These are phyloP conservation scores for Przewalskia tangutica DNA, from an alignment of 257 asterid genomes.

Conservation along the genomic window DNA sequence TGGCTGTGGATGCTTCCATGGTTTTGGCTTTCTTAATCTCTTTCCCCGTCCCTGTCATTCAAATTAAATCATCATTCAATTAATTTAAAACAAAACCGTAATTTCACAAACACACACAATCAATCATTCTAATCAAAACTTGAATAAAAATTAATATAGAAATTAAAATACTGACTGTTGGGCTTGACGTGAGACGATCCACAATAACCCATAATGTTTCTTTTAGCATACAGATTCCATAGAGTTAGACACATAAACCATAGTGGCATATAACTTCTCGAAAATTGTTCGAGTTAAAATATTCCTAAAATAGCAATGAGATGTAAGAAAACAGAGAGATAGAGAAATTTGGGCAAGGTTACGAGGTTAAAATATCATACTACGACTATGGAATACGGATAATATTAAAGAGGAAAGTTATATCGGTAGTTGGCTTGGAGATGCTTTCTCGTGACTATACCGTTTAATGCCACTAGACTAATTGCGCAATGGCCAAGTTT, in stretches of 20 bases:
- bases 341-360: not conserved
- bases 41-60: constrained; percentile 26
- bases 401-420: constrained; percentile 1
- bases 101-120: not conserved
- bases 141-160: not conserved
- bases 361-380: not conserved
- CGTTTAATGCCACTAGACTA: not conserved
- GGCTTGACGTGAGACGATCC: constrained; percentile 58
- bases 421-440: not conserved
- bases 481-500: not conserved
- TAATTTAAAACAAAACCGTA: no score
- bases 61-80: not conserved
- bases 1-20: constrained; percentile 86
- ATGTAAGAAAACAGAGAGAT: not conserved
- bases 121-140: not conserved
- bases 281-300: not conserved
- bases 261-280: not conserved
- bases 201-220: constrained; percentile 55
- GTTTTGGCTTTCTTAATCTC: constrained; percentile 60
- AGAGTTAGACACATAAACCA: not conserved
- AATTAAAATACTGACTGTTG: constrained; percentile 21
- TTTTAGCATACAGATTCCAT: not conserved
- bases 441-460: constrained; percentile 1
- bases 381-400: not conserved
- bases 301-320: not conserved